These are phyloP conservation scores for Ophiorrhiza pumila DNA, from an alignment of 257 asterid species.

Conservation along the genomic window DNA sequence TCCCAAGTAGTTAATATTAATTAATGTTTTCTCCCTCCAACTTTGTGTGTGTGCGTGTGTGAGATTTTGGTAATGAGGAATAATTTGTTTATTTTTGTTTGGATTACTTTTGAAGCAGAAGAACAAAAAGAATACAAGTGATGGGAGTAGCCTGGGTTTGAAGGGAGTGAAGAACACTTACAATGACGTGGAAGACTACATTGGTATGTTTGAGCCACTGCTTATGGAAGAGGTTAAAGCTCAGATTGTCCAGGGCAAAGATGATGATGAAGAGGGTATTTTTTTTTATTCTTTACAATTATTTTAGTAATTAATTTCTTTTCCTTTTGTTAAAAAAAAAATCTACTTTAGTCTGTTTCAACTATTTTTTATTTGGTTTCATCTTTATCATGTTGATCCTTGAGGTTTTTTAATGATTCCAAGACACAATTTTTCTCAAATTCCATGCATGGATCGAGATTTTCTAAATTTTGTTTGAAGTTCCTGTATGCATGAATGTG, in stretches of 20 bases:
- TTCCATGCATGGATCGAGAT: not conserved
- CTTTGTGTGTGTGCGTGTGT: not conserved
- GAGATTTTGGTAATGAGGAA: constrained; percentile 1
- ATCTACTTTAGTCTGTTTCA: not conserved
- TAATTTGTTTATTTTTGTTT: not conserved
- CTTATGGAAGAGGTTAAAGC: constrained; percentile 95
- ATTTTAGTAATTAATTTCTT: not conserved
- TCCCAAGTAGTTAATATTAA: constrained; percentile 34
- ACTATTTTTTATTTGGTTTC: no score
- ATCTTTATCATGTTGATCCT: not conserved
- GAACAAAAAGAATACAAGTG: constrained; percentile 25
- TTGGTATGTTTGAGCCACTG: constrained; percentile 77
- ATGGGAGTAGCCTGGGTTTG: constrained; percentile 39
- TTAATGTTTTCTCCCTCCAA: not conserved
- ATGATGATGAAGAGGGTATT: constrained; percentile 66
- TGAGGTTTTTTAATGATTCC: not conserved
- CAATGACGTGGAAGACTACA: constrained; percentile 70
- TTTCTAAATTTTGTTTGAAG: not conserved
- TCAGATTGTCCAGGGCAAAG: constrained; percentile 58
- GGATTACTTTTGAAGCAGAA: constrained; percentile 31
- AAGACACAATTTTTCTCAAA: not conserved
- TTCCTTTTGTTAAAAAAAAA: not conserved
- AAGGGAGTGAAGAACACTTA: constrained; percentile 65
- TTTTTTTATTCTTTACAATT: not conserved
- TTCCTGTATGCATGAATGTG: not conserved